A percentile compares a stretch with the other conserved stretches of the same genome.
Conservation (phyloP, 1,139 yeast genomes). For the Suhomyces chickasaworum region DNA sequence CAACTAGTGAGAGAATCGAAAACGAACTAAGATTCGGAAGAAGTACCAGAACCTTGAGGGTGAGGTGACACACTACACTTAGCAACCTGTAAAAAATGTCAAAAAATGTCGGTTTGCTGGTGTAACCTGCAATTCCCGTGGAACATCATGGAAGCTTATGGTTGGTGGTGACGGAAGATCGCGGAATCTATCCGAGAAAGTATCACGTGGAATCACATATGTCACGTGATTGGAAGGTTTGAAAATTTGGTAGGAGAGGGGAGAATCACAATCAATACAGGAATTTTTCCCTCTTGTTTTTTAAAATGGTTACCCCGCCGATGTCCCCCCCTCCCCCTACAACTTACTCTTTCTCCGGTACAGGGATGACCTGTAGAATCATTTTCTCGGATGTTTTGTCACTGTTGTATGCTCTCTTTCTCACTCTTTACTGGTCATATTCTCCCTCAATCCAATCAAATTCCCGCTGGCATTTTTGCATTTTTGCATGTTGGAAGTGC, state of each 20-base stretch:
- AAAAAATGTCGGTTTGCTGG: conserved; percentile 2
- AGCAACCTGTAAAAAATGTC: conserved; percentile 13
- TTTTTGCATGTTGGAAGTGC: not conserved
- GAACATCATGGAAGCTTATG: conserved; percentile 14
- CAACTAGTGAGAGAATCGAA: conserved; percentile 9
- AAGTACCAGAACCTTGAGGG: conserved; percentile 11
- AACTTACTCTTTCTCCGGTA: no score
- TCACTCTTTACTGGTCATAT: no score
- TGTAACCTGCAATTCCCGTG: conserved; percentile 11
- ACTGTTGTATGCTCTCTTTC: no score
- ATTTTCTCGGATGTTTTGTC: no score
- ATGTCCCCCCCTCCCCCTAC: not conserved
- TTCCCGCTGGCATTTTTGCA: not conserved
- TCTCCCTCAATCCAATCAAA: not conserved
- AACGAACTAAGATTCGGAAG: conserved; percentile 9
- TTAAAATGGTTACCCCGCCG: no score
- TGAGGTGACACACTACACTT: conserved; percentile 15
- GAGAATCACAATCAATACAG: no score
- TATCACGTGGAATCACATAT: no score
- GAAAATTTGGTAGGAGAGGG: no score
- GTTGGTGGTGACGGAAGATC: conserved; percentile 4
- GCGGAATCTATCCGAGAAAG: not conserved
- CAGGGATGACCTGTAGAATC: no score
- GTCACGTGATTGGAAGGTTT: no score
- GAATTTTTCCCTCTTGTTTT: no score